Percentiles rank a stretch among this genome's conserved stretches.
Conservation (phyloP, 2,329 filamentous ascomycete genomes). For the Xylaria sp. region DNA sequence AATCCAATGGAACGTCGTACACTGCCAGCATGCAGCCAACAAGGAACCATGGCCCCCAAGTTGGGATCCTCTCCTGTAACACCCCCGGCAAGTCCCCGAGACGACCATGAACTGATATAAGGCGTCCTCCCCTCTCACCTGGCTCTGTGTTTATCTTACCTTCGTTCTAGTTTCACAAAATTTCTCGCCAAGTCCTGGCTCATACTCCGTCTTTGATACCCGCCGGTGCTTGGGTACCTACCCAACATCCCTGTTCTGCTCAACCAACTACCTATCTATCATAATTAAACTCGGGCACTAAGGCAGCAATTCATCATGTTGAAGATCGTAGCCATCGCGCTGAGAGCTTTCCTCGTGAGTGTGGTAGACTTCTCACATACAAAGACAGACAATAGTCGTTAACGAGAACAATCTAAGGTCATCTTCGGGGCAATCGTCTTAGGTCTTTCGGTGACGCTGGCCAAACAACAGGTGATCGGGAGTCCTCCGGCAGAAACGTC, state of each 20-base stretch:
- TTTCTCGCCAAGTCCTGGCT: background rate
- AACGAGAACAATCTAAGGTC: conserved; percentile 40
- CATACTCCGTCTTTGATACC: background rate
- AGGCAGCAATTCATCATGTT: conserved; percentile 37
- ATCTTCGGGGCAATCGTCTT: conserved; percentile 50
- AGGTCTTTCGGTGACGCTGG: conserved; percentile 49
- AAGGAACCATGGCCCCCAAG: conserved; percentile 9
- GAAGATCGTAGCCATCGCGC: conserved; percentile 40
- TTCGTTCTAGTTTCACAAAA: conserved; percentile 2
- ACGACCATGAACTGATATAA: conserved; percentile 2
- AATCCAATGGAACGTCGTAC: background rate
- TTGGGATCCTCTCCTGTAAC: conserved; percentile 8
- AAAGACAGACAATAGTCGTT: conserved; percentile 10
- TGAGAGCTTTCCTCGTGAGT: conserved; percentile 46
- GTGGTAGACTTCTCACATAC: no score
- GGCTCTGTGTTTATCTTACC: background rate
- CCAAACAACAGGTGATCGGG: conserved; percentile 48
- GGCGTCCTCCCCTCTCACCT: conserved; percentile 1
- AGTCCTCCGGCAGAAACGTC: conserved; percentile 48
- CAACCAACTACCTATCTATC: background rate
- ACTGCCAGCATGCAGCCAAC: background rate
- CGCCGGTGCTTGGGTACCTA: background rate
- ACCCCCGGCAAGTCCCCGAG: background rate
- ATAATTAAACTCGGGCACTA: background rate
- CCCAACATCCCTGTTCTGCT: background rate